Evolutionary conservation across 805 yeast species (phyloP).

Genomic region (Sporopachydermia lactativora): DNA sequence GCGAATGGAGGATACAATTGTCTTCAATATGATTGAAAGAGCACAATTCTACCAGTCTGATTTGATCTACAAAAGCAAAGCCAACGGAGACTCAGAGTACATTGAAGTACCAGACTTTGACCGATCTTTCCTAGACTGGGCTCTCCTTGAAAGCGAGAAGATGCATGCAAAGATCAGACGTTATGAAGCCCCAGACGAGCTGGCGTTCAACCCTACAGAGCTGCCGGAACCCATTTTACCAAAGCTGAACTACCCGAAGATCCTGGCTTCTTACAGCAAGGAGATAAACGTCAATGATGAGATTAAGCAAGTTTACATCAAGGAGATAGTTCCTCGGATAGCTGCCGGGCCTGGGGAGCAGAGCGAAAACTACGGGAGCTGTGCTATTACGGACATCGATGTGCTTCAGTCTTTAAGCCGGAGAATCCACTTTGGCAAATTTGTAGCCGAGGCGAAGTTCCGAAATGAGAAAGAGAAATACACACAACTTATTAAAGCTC

Average conservation of each 20-base stretch:
- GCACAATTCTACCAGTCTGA: conserved; percentile 74
- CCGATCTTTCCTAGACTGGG: conserved; percentile 83
- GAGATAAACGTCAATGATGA: conserved; percentile 64
- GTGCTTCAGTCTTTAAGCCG: conserved; percentile 79
- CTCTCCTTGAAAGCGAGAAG: conserved; percentile 59
- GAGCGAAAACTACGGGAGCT: conserved; percentile 76
- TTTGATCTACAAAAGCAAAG: conserved; percentile 48
- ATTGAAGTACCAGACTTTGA: conserved; percentile 47
- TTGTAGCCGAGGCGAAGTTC: conserved; percentile 94
- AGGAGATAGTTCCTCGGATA: conserved; percentile 62
- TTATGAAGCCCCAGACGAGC: conserved; percentile 89
- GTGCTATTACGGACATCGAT: conserved; percentile 74
- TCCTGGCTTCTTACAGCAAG: conserved; percentile 60
- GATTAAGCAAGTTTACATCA: conserved; percentile 54
- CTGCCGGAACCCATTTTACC: conserved; percentile 66
- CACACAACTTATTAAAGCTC: conserved; percentile 45
- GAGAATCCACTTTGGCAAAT: conserved; percentile 92
- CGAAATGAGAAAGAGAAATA: conserved; percentile 49
- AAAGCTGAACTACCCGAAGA: conserved; percentile 59
- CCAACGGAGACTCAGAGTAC: conserved; percentile 20
- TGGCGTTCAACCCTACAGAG: conserved; percentile 69
- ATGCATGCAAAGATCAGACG: conserved; percentile 71
- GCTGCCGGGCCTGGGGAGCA: conserved; percentile 60
- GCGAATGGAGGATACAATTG: conserved; percentile 93
- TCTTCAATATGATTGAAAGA: conserved; percentile 84